Evolutionary conservation across 2,329 filamentous ascomycete genomes (phyloP), one percentile per base, ranked within the genome.

Genomic region (Paraconiothyrium sp.): DNA sequence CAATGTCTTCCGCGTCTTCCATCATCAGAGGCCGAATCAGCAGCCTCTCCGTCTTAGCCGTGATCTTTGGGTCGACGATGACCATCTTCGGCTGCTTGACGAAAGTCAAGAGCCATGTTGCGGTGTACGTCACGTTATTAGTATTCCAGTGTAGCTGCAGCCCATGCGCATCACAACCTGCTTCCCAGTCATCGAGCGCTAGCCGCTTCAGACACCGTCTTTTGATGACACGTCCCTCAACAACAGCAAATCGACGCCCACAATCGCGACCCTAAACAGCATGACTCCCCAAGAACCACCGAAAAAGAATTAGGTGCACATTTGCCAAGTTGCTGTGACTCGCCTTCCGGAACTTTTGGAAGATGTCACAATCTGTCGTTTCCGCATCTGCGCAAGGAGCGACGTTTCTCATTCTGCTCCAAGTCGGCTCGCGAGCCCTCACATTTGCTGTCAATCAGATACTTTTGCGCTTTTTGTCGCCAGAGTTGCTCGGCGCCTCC

Each of bases 401-500:
- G 57, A 91, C 92, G 14, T 89, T 95, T 73, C 87, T 99, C 68
- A 96, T 99, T 75, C 82, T 92, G 55, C 88, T 97, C 48, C 95
- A 98, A 80, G 84, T 99, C 66, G 85, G 85, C 48, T 97, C 94
- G n/a, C 90, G 94, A 62, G 89, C 90, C 58, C 83, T 97, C 66
- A 98, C 94, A 27, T 99, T 99, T 80, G 80, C 90, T 68, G 91
- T 95, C 75, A 99, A 98, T 80, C 94, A 99, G 78, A 78, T 97
- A 41, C 87, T 99, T 34, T 86, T 99, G 8, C 92, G 94, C 39
- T 94, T 92, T 76, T 83, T 98, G 48, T 97, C 93, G 1, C 94
- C 95, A 0, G 87, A 90, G 61, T 85, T 96, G 0, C 86, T 99
- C 1, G 95, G 94, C 6, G 84, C 97, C 5, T 91, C 94, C 1